Conservation (phyloP, 345 rosid species). For the thale cress (Arabidopsis thaliana) region TAIR10.1 NC_003071.7:13613501-13614000, state of each 20-base stretch:
- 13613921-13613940: neutral
- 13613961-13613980: neutral
- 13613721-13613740: neutral
- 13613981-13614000: neutral
- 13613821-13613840: neutral
- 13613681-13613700: neutral
- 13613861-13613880: neutral
- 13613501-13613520: slow-evolving; percentile 19
- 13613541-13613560: slow-evolving; percentile 32
- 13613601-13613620: slow-evolving; percentile 4
- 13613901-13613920: neutral
- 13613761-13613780: slow-evolving; percentile 1
- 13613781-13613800: neutral
- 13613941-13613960: neutral
- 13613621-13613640: neutral
- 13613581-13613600: slow-evolving; percentile 13
- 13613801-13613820: neutral
- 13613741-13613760: slow-evolving; percentile 31
- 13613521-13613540: slow-evolving; percentile 8
- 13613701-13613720: neutral
- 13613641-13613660: neutral
- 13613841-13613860: neutral
- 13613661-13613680: neutral
- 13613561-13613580: slow-evolving; percentile 30
- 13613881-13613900: neutral